Base-by-base conservation (phyloP, 2,329 filamentous ascomycete species). In the Endoconidiophora laricicola region DNA sequence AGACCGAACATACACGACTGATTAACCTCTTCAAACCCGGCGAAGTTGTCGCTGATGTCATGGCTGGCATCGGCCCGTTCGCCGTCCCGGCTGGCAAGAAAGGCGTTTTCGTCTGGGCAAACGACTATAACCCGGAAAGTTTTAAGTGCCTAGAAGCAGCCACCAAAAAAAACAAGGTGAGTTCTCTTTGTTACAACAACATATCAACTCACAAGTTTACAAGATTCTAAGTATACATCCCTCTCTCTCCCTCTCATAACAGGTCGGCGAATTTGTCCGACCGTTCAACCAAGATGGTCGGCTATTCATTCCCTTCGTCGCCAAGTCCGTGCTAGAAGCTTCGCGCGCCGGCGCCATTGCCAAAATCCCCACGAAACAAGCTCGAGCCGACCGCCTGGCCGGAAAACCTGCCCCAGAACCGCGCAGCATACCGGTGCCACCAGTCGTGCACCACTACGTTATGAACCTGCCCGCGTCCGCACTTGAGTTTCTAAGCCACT, bases 391-490 rank as follows among this genome's bases (percentile, higher is more conserved):
- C 42, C 43, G 48, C 5, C 48, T 44, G 20, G 50, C 50, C 14
- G 41, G 53, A 26, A 54, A 56, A 47, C 61, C 64, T 14, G 59
- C 60, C 18, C 61, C 63, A 12, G 61, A 61, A 3, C 66, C 66
- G 3, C 58, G 58, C 55, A 64, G 59, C 54, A 60, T 78, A 24
- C 67, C 70, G 9, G 70, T 87, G 43, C 90, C 90, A 2, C 72
- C 73, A 2, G 80, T 81, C 37, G 85, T 96, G 61, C 74, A 79
- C n/a, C 91, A 96, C 68, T 98, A 88, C 63, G 83, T 96, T 56
- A 95, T 98, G 86, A 98, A 98, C 65, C 80, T 98, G 14, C 91
- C 91, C 0, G 91, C 88, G 1, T 83, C 79, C 1, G 90, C 91
- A 1, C 81, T 91, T 54, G 80, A 83, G 52, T 98, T 98, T 62